Evolutionary conservation across 164 flowering plant genomes (phyloP), one percentile per base, ranked within the genome.

Genomic region (Magnolia sinica): DNA sequence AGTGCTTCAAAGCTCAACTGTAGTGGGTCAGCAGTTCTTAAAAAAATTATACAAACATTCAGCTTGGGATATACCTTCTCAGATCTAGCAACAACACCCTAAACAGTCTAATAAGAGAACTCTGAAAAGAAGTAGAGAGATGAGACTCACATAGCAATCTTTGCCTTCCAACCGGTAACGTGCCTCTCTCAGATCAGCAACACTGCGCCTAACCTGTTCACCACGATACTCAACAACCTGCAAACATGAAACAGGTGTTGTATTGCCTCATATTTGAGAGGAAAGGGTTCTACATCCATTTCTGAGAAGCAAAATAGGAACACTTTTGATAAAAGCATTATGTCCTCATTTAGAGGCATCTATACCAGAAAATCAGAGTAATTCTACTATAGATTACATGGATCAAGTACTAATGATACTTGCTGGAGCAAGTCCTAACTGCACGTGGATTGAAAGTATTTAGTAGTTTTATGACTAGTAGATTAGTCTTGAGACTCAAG

Each of bases 111-210:
- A 37, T 37, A 69, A 68, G 8, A 27, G 70, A 27, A 7, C 29
- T 37, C 64, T 20, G 7, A 27, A 31, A 59, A 74, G 64, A 74
- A 51, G 52, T 4, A 68, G 52, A 52, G 29, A 50, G 66, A 69
- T n/a, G 37, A 2, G 31, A 77, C 97, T 90, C 77, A 95, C 98
- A 79, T 96, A 96, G 86, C 99, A 96, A 80, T 94, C 95, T 87
- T 92, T 96, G 63, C 99, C 96, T 84, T 89, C 85, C 65, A 67
- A 67, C 19, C 85, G 85, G 72, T 96, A 96, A 7, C 79, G 89
- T 68, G 87, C 86, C 83, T 96, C 99, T 77, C 98, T 90, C 68
- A 87, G 74, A 80, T 88, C 91, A 29, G 99, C 97, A 73, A 96
- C 83, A 75, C 92, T 92, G 65, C 91, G 79, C 82, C 98, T 90